Conservation (phyloP, 768 basidiomycete species). For the Calocybe cyanea region DNA sequence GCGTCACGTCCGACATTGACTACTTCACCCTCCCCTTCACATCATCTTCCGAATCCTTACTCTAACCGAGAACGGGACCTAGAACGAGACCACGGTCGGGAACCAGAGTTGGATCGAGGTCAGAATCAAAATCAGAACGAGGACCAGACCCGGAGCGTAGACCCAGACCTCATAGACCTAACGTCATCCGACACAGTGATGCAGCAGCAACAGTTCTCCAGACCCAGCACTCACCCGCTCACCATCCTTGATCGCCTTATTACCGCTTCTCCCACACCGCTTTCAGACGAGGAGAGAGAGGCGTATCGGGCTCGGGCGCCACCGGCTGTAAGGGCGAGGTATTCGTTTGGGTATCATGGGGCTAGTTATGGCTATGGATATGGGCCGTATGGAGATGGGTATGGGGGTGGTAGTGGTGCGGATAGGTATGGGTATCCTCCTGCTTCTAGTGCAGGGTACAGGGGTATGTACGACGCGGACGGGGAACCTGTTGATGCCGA, state of each 20-base stretch:
- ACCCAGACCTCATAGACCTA: too few species aligned
- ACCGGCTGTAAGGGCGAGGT: constrained; percentile 5
- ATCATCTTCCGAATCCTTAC: neutral
- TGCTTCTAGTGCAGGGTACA: neutral
- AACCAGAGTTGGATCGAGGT: too few species aligned
- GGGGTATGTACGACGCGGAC: neutral
- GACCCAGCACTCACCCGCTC: constrained; percentile 3
- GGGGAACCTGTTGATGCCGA: neutral
- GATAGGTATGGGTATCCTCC: constrained; percentile 13
- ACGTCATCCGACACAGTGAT: too few species aligned
- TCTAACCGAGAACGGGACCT: neutral
- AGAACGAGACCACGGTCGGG: too few species aligned
- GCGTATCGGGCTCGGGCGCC: constrained; percentile 6
- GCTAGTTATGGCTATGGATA: constrained; percentile 2
- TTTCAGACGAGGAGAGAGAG: constrained; percentile 28
- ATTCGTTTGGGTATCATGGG: constrained; percentile 7
- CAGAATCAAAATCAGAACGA: neutral
- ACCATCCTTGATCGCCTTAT: constrained; percentile 31
- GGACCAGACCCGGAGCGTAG: neutral
- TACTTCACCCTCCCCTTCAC: neutral
- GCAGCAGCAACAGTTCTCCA: too few species aligned
- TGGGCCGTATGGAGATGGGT: constrained; percentile 8
- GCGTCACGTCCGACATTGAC: constrained; percentile 23
- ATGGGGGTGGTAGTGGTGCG: constrained; percentile 7
- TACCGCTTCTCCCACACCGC: constrained; percentile 31